phyloP scores from a whole-genome alignment of 345 rosid species.

The Eucalyptus coolabah region DNA sequence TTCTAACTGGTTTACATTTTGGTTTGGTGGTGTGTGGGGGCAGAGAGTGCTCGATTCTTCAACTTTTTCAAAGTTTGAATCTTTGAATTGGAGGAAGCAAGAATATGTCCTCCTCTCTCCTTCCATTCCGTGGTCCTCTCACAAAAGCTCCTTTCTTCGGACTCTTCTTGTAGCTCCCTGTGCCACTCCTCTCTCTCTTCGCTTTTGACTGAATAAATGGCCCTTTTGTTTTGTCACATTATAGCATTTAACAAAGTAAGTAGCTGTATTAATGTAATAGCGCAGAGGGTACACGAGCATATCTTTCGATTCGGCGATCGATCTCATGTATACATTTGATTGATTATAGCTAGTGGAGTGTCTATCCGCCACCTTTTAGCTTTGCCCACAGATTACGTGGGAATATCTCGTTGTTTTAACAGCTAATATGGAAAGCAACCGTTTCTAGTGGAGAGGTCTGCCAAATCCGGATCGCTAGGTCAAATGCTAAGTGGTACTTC shows the following conservation, averaged over 20 bases:
- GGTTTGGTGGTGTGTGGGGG: not conserved
- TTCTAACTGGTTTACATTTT: not conserved
- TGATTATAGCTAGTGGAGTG: not conserved
- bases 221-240: not conserved
- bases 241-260: not conserved
- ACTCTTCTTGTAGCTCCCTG: not conserved
- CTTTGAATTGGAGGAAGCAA: not conserved
- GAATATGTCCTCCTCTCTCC: not conserved
- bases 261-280: not conserved
- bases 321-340: not conserved
- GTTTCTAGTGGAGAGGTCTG: not conserved
- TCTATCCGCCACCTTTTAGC: not conserved
- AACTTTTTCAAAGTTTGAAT: not conserved
- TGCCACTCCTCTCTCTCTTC: not conserved
- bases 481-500: not conserved
- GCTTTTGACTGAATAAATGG: not conserved
- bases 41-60: not conserved
- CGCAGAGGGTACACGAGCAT: not conserved
- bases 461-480: not conserved
- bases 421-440: not conserved
- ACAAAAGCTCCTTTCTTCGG: not conserved
- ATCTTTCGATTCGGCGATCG: not conserved
- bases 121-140: not conserved
- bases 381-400: not conserved
- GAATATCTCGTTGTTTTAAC: not conserved